Evolutionary conservation across 2,329 filamentous ascomycete species (phyloP).

Genomic region (Bipolaris bicolor): DNA sequence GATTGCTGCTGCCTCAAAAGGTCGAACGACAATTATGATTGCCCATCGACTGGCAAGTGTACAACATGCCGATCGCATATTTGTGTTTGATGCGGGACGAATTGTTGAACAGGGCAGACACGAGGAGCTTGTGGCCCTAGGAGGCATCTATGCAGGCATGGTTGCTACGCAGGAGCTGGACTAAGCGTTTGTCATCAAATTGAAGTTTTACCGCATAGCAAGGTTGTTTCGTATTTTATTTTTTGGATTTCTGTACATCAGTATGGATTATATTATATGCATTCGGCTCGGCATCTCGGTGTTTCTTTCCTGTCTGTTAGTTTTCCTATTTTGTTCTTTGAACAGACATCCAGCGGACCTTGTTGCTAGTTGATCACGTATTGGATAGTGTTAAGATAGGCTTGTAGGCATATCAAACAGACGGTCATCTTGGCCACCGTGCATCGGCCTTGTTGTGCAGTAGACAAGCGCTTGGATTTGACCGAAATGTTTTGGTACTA

Average conservation of each 20-base stretch:
- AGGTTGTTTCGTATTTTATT: not conserved
- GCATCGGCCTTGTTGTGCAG: not conserved
- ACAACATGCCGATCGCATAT: constrained; percentile 80
- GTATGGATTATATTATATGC: not conserved
- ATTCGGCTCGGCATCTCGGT: not conserved
- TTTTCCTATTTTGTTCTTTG: not conserved
- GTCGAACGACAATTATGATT: constrained; percentile 72
- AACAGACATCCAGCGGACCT: not conserved
- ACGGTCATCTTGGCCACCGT: not conserved
- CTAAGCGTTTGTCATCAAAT: constrained; percentile 18
- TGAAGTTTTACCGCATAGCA: not conserved
- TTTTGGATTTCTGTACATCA: not conserved
- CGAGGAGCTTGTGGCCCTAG: constrained; percentile 58
- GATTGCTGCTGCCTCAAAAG: constrained; percentile 50
- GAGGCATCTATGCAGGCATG: constrained; percentile 47
- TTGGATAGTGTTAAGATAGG: not conserved
- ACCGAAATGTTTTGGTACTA: not conserved
- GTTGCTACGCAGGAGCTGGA: constrained; percentile 46
- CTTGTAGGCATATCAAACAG: not conserved
- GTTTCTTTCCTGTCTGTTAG: not conserved
- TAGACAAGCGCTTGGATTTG: not conserved
- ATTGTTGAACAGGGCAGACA: constrained; percentile 69
- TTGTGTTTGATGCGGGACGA: constrained; percentile 72
- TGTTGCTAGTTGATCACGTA: not conserved
- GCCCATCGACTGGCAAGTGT: constrained; percentile 79